phyloP scores from a whole-genome alignment of 2,329 filamentous ascomycete genomes.

The Mycosphaerelloides madeirae region DNA sequence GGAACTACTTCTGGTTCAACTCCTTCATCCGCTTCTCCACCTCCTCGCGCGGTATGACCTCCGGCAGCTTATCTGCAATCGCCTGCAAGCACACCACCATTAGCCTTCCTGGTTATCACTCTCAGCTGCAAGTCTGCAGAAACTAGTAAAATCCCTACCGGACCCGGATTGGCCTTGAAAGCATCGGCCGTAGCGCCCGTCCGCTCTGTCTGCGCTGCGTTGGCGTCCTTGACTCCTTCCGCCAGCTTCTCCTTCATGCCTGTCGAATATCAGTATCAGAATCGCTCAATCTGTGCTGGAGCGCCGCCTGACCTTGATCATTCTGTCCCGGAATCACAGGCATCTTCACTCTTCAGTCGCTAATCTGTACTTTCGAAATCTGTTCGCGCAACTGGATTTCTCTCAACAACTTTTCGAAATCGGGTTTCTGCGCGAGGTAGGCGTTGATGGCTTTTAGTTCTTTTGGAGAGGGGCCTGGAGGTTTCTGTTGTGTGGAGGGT shows the following conservation, averaged over 20 bases:
- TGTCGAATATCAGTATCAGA: conserved; percentile 1
- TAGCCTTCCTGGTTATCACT: not conserved
- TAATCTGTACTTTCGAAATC: not conserved
- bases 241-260: conserved; percentile 19
- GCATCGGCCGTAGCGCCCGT: conserved; percentile 30
- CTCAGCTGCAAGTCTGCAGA: not conserved
- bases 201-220: conserved; percentile 13
- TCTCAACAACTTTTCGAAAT: conserved; percentile 5
- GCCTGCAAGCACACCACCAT: conserved; percentile 4
- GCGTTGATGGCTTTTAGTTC: conserved; percentile 9
- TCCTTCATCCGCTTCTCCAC: conserved; percentile 48
- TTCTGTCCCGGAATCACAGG: conserved; percentile 22
- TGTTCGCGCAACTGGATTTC: not conserved
- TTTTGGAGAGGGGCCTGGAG: conserved; percentile 3
- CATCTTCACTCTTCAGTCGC: conserved; percentile 10
- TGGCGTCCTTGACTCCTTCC: conserved; percentile 15
- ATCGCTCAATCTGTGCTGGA: not conserved
- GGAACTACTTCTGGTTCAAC: conserved; percentile 42
- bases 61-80: conserved; percentile 41
- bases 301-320: conserved; percentile 11
- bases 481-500: not conserved
- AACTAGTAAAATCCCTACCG: conserved; percentile 24
- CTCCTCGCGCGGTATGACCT: conserved; percentile 46
- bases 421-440: conserved; percentile 6
- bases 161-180: conserved; percentile 41